These are phyloP conservation scores for Fusarium tricinctum DNA, from an alignment of 2,329 filamentous ascomycete species.

Conservation along the genomic window DNA sequence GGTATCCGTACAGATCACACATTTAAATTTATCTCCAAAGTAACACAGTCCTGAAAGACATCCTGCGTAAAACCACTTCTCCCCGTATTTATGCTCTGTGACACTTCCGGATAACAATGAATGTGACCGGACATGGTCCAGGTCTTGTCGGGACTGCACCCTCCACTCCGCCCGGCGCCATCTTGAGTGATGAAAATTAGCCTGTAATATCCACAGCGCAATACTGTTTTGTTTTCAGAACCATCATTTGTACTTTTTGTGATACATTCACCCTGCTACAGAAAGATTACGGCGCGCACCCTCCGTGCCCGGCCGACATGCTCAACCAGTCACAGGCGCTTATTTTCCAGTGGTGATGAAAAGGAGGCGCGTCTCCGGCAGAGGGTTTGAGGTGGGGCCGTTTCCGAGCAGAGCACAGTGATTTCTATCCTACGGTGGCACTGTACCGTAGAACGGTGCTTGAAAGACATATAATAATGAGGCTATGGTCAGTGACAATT, in stretches of 20 bases:
- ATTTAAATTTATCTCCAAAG: background rate
- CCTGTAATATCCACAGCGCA: slow-evolving; percentile 13
- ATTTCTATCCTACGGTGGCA: slow-evolving; percentile 5
- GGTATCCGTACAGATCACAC: background rate
- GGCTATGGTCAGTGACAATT: background rate
- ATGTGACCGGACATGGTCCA: slow-evolving; percentile 37
- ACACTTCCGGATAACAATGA: slow-evolving; percentile 18
- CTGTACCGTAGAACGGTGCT: slow-evolving; percentile 20
- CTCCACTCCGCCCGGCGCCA: slow-evolving; percentile 27
- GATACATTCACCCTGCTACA: slow-evolving; percentile 25
- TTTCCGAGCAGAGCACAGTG: slow-evolving; percentile 35
- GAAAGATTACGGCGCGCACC: slow-evolving; percentile 9
- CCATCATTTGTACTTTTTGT: background rate
- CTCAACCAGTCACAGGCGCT: slow-evolving; percentile 16
- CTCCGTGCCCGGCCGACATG: slow-evolving; percentile 27
- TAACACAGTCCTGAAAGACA: background rate
- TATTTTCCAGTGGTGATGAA: slow-evolving; percentile 18
- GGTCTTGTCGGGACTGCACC: slow-evolving; percentile 34
- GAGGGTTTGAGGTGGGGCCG: slow-evolving; percentile 38
- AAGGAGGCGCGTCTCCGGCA: slow-evolving; percentile 38
- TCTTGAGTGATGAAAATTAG: background rate
- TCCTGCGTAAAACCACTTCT: background rate
- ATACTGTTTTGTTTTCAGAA: slow-evolving; percentile 10
- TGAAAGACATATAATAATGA: background rate
- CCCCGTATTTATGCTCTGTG: slow-evolving; percentile 13